These are phyloP conservation scores for Bolboschoenoplectus hybrid DNA, from an alignment of 202 grass and related monocot genomes.

Conservation along the genomic window DNA sequence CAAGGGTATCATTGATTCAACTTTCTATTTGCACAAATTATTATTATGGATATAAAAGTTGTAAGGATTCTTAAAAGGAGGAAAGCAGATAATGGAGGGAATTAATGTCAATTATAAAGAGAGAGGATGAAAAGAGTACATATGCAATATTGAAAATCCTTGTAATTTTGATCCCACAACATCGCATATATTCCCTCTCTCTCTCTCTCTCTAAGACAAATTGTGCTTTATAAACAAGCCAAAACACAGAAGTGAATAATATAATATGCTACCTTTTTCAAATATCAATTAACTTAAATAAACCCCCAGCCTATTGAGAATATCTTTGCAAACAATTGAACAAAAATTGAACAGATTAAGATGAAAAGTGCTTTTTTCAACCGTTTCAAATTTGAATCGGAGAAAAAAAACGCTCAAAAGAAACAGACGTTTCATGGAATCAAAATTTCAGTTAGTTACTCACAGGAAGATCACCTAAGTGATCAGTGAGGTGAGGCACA, in stretches of 20 bases:
- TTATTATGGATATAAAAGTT: background rate
- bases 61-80: background rate
- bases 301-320: background rate
- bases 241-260: background rate
- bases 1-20: background rate
- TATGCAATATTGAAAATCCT: background rate
- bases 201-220: background rate
- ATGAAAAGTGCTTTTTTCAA: background rate
- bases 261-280: too few species aligned
- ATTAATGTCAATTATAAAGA: conserved; percentile 16
- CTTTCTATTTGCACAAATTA: background rate
- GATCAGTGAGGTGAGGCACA: conserved; percentile 82
- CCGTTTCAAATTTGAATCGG: background rate
- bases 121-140: background rate
- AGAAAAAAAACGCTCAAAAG: background rate
- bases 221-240: background rate
- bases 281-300: background rate
- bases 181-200: background rate
- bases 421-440: too few species aligned
- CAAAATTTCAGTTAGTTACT: conserved; percentile 16
- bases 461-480: conserved; percentile 67
- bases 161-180: background rate
- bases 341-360: background rate
- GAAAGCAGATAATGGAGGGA: background rate
- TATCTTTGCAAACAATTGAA: background rate